A percentile compares a stretch with the other conserved stretches of the same genome.
Conservation (phyloP, 2,329 filamentous ascomycete species). For the Paraconiothyrium brasiliense region DNA sequence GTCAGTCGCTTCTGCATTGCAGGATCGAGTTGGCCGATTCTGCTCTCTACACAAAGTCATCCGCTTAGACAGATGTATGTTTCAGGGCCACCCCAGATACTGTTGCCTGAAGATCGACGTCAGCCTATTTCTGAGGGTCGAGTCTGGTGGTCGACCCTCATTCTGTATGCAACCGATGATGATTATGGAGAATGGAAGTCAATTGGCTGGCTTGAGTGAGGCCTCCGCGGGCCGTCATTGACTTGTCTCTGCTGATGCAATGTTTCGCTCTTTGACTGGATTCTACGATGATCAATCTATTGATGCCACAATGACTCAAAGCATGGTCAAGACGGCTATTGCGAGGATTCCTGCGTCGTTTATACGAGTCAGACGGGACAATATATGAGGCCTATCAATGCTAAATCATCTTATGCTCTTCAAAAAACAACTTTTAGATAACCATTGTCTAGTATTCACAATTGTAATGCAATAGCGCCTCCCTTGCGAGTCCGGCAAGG, state of each 20-base stretch:
- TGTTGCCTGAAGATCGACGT: too few relatives aligned
- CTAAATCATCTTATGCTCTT: too few relatives aligned
- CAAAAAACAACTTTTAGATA: too few relatives aligned
- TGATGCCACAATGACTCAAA: background rate
- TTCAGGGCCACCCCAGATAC: too few relatives aligned
- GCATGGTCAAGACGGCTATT: background rate
- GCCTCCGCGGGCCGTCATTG: background rate
- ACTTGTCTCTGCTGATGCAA: background rate
- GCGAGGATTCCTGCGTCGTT: background rate
- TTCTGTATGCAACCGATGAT: too few relatives aligned
- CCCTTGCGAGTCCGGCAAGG: too few relatives aligned
- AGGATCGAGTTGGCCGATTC: too few relatives aligned
- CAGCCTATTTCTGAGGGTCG: too few relatives aligned
- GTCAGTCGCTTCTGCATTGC: too few relatives aligned
- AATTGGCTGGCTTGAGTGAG: background rate
- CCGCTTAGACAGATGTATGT: background rate
- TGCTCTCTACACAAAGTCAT: background rate
- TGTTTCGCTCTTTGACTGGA: constrained; percentile 22
- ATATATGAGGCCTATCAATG: background rate
- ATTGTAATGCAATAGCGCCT: too few relatives aligned
- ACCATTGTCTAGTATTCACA: too few relatives aligned
- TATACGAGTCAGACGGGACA: background rate
- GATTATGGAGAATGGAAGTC: background rate
- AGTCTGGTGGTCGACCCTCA: background rate
- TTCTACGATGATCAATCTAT: background rate